Evolutionary conservation across 2,329 filamentous ascomycete species (phyloP).

Genomic region (Pleurostoma richardsiae): DNA sequence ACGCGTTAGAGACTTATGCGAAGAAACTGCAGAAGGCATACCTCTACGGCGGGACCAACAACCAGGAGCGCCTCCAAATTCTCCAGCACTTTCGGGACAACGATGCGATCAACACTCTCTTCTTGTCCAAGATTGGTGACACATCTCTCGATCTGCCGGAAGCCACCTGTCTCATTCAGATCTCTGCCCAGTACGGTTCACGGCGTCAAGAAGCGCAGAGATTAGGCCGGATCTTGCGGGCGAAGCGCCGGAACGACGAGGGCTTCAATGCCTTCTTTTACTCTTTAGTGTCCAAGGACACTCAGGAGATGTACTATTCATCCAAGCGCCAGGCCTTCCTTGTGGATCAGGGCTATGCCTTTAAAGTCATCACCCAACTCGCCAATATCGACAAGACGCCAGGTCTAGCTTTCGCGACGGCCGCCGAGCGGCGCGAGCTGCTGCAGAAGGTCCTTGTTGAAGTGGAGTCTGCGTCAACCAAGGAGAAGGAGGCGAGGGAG

Average conservation of each 20-base stretch:
- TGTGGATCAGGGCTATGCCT: conserved; percentile 96
- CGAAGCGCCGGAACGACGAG: conserved; percentile 93
- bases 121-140: conserved; percentile 95
- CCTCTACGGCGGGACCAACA: conserved; percentile 85
- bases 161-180: conserved; percentile 94
- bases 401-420: conserved; percentile 72
- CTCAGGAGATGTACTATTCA: conserved; percentile 96
- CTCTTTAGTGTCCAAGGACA: conserved; percentile 94
- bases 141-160: conserved; percentile 97
- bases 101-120: conserved; percentile 82
- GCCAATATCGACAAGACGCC: conserved; percentile 84
- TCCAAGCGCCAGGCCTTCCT: conserved; percentile 95
- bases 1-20: conserved; percentile 82
- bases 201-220: conserved; percentile 94
- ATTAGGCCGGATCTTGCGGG: conserved; percentile 85
- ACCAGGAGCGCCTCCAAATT: conserved; percentile 79
- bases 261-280: conserved; percentile 99
- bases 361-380: conserved; percentile 96
- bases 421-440: conserved; percentile 77
- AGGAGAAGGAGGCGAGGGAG: conserved; percentile 19
- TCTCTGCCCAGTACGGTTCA: conserved; percentile 95
- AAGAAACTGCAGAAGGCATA: conserved; percentile 79
- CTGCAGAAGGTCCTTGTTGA: conserved; percentile 86
- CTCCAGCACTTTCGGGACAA: conserved; percentile 95
- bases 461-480: conserved; percentile 55